Evolutionary conservation across 805 yeast genomes (phyloP).

Genomic region (Metschnikowia proteae): DNA sequence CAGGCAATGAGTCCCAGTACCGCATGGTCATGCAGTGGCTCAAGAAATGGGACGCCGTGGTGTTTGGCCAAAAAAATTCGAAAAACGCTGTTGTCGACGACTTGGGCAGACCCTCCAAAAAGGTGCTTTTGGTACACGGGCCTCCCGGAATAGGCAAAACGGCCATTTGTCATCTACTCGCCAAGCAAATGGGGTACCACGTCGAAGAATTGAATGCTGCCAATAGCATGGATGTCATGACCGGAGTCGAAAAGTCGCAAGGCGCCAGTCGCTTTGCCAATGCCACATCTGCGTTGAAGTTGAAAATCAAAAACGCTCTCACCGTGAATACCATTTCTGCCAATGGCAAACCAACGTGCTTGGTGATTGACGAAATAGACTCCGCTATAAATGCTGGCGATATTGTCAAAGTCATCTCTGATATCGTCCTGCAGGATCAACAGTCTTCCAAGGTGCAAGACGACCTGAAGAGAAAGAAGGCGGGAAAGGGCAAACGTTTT

Average conservation of each 20-base stretch:
- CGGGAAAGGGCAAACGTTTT: conserved; percentile 36
- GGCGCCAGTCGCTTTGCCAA: conserved; percentile 19
- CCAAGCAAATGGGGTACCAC: conserved; percentile 76
- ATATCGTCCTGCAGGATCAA: conserved; percentile 54
- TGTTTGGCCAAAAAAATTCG: conserved; percentile 24
- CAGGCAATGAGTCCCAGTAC: conserved; percentile 43
- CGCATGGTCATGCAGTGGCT: conserved; percentile 39
- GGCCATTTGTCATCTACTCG: conserved; percentile 78
- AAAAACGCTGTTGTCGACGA: conserved; percentile 21
- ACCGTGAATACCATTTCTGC: conserved; percentile 56
- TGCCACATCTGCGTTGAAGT: conserved; percentile 29
- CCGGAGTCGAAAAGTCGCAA: conserved; percentile 18
- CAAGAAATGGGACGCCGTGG: conserved; percentile 34
- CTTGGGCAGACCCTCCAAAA: conserved; percentile 42
- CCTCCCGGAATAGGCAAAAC: conserved; percentile 96
- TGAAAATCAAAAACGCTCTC: conserved; percentile 51
- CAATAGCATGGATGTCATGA: conserved; percentile 37
- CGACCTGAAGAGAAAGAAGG: conserved; percentile 18
- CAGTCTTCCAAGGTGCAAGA: conserved; percentile 4
- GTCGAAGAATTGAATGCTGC: conserved; percentile 81
- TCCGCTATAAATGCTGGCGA: conserved; percentile 35
- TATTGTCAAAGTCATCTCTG: conserved; percentile 48
- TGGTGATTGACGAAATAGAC: conserved; percentile 88
- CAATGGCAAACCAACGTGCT: conserved; percentile 71
- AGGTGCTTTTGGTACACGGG: conserved; percentile 75